These are phyloP conservation scores for Sporodiniella umbellata DNA, from an alignment of 371 early-diverging fungal species.

Conservation along the genomic window DNA sequence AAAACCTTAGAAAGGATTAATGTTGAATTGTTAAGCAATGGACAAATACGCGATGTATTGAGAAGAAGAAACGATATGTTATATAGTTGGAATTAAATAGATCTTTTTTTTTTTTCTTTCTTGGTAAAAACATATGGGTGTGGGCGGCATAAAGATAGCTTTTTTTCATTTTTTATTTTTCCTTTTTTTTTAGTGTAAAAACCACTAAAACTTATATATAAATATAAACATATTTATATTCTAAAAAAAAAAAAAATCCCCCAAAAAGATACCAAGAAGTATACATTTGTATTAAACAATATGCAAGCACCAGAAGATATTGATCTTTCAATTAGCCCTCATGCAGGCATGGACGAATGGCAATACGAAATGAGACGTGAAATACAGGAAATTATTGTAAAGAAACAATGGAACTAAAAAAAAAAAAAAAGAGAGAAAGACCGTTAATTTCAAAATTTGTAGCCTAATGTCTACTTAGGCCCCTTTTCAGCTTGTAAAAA, in stretches of 20 bases:
- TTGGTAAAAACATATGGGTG: neutral
- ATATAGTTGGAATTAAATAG: slow-evolving; percentile 24
- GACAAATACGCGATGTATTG: slow-evolving; percentile 41
- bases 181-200: neutral
- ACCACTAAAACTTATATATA: too few relatives aligned
- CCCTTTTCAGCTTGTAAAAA: slow-evolving; percentile 74
- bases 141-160: neutral
- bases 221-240: too few relatives aligned
- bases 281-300: neutral
- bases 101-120: too few relatives aligned
- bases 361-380: slow-evolving; percentile 80
- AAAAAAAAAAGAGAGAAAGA: neutral
- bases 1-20: slow-evolving; percentile 30
- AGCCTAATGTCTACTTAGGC: slow-evolving; percentile 75
- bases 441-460: neutral
- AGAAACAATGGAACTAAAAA: slow-evolving; percentile 2
- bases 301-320: neutral
- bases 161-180: neutral
- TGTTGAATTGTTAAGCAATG: slow-evolving; percentile 30
- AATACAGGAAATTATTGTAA: slow-evolving; percentile 78
- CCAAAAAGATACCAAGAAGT: too few relatives aligned
- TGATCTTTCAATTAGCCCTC: slow-evolving; percentile 7
- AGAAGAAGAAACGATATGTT: slow-evolving; percentile 41
- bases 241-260: slow-evolving; percentile 1
- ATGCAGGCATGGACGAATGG: slow-evolving; percentile 53